Conservation (phyloP, 2,329 filamentous ascomycete genomes). For the Arthrobotrys conoides region DNA sequence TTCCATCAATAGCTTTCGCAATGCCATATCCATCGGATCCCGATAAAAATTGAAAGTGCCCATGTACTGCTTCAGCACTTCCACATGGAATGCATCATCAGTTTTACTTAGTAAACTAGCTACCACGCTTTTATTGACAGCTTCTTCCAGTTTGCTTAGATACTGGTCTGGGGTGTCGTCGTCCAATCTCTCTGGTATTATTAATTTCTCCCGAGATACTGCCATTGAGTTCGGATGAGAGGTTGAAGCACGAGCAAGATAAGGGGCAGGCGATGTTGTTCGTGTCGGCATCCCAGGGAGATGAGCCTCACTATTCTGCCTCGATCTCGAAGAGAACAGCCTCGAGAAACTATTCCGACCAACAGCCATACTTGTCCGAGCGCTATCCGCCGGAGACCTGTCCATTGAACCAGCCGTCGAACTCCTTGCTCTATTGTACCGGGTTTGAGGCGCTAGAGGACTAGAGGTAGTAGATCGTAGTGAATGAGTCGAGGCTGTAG, state of each 20-base stretch:
- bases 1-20: slow-evolving; percentile 94
- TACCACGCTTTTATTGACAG: slow-evolving; percentile 84
- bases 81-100: slow-evolving; percentile 84
- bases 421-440: slow-evolving; percentile 71
- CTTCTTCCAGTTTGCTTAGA: slow-evolving; percentile 83
- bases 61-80: slow-evolving; percentile 94
- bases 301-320: slow-evolving; percentile 83
- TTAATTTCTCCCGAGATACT: slow-evolving; percentile 75
- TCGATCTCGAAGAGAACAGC: slow-evolving; percentile 81
- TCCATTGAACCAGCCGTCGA: slow-evolving; percentile 90
- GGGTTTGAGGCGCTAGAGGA: slow-evolving; percentile 47
- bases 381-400: slow-evolving; percentile 58
- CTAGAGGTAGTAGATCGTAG: slow-evolving; percentile 65
- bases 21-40: slow-evolving; percentile 97
- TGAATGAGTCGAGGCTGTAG: slow-evolving; percentile 78
- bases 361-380: slow-evolving; percentile 58
- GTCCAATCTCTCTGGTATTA: slow-evolving; percentile 82
- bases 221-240: slow-evolving; percentile 89
- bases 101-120: slow-evolving; percentile 88
- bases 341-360: slow-evolving; percentile 94
- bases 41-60: slow-evolving; percentile 94
- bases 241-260: slow-evolving; percentile 68
- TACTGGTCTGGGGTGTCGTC: slow-evolving; percentile 93
- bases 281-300: slow-evolving; percentile 69
- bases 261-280: slow-evolving; percentile 63